Base-by-base conservation (phyloP, 31 red algal genomes). In the Asparagopsis taxiformis region DNA sequence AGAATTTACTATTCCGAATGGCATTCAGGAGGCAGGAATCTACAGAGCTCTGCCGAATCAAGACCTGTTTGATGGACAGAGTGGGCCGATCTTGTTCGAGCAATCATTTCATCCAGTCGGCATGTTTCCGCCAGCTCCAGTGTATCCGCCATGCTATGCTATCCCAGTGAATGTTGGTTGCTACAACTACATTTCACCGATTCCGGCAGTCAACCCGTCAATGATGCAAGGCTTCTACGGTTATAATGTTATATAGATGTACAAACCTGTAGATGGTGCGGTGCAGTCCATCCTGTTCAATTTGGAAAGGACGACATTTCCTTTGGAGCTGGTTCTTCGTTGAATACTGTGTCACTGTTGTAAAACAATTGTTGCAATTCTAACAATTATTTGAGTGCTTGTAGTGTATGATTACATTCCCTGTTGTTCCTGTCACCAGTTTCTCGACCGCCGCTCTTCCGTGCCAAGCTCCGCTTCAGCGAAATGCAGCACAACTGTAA, bases 171-270 rank as follows among this genome's bases (percentile, higher is more conserved):
- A 46, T 46, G 41, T 46, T 6, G 41, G 41, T 13, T 46, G 41
- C 41, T 46, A 46, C 41, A 46, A 46, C 41, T 46, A 46, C 41
- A 46, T 46, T 46, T 46, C 41, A 46, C 41, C 41, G 8, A 46
- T 46, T 46, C 41, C 41, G 41, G 41, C 41, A 9, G 8, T 46
- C 41, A 46, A 6, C 13, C 41, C 41, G 13, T 46, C 41, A 13
- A 13, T 46, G 41, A 46, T 46, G 41, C 41, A 46, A 13, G 41
- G 41, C 6, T 46, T 46, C 13, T 46, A 46, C 41, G 41, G 41
- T 6, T 46, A 46, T 13, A 46, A 46, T 46, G 41, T 46, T 6
- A 46, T 46, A 13, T 46, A 46, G 41, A 46, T 46, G 41, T 46
- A 46, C 41, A 46, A 46, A 46, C 6, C 6, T n/a, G n/a, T n/a